Conservation (phyloP, 371 early-diverging fungal genomes). For the Apophysomyces ossiformis region DNA sequence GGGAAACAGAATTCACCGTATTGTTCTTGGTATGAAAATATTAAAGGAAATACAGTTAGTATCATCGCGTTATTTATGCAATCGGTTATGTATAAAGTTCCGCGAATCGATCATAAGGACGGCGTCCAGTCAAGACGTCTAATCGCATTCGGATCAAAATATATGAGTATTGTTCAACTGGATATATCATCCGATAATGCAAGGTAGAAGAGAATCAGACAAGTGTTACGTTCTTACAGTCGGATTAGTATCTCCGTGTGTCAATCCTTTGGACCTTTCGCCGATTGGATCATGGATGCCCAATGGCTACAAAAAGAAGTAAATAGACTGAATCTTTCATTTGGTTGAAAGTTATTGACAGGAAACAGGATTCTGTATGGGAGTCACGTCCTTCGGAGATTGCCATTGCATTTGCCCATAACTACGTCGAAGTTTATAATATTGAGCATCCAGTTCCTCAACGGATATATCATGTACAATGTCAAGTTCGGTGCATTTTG, state of each 20-base stretch:
- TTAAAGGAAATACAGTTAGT: background rate
- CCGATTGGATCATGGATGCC: conserved; percentile 76
- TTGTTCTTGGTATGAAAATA: conserved; percentile 52
- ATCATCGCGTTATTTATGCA: background rate
- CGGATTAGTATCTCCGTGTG: conserved; percentile 18
- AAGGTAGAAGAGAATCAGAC: conserved; percentile 17
- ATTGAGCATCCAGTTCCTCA: conserved; percentile 17
- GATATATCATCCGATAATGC: conserved; percentile 14
- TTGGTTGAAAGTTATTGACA: background rate
- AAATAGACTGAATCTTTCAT: background rate
- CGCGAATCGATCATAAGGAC: conserved; percentile 8
- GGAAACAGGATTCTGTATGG: background rate
- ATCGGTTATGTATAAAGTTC: conserved; percentile 14
- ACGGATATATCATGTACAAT: conserved; percentile 46
- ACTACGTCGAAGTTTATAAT: conserved; percentile 65
- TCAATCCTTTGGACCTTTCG: conserved; percentile 38
- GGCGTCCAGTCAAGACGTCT: conserved; percentile 21
- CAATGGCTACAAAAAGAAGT: conserved; percentile 59
- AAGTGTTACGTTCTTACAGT: conserved; percentile 13
- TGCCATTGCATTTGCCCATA: conserved; percentile 79
- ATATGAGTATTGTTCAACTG: conserved; percentile 30
- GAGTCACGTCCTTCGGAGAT: conserved; percentile 24
- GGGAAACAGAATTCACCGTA: conserved; percentile 60
- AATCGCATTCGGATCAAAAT: conserved; percentile 53
- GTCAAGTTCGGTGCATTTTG: conserved; percentile 67